phyloP scores from a whole-genome alignment of 169 alveolate species.

The Theileria orientalis region DNA sequence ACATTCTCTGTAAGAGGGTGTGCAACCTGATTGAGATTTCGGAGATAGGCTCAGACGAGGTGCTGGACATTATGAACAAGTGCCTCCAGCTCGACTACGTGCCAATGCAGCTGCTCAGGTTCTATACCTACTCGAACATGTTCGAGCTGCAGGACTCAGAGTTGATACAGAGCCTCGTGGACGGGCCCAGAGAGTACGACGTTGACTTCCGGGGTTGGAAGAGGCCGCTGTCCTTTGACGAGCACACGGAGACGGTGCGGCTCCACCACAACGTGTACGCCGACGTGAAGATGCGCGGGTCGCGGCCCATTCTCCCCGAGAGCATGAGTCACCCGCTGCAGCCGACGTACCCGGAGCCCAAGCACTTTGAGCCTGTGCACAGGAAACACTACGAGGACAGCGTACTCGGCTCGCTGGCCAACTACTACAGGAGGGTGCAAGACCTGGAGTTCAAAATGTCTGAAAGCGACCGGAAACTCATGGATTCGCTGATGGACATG shows the following conservation, averaged over 20 bases:
- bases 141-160: slow-evolving; percentile 33
- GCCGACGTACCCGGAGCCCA: slow-evolving; percentile 8
- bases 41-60: neutral
- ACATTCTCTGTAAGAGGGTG: slow-evolving; percentile 25
- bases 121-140: slow-evolving; percentile 28
- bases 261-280: slow-evolving; percentile 2
- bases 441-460: neutral
- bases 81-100: slow-evolving; percentile 5
- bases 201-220: slow-evolving; percentile 64
- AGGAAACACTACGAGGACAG: neutral
- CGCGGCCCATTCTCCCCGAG: slow-evolving; percentile 14
- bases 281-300: slow-evolving; percentile 30
- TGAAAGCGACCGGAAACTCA: slow-evolving; percentile 21
- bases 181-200: slow-evolving; percentile 18
- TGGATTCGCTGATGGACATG: neutral
- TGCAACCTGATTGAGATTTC: slow-evolving; percentile 48
- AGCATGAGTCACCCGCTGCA: slow-evolving; percentile 38
- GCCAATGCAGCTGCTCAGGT: slow-evolving; percentile 42
- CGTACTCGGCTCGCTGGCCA: neutral
- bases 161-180: slow-evolving; percentile 10
- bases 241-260: slow-evolving; percentile 1
- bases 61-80: slow-evolving; percentile 37
- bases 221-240: slow-evolving; percentile 24
- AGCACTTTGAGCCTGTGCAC: slow-evolving; percentile 6
- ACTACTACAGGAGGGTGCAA: neutral